A percentile compares a stretch with the other conserved stretches of the same genome.
Evolutionary conservation across 345 rosid genomes (phyloP).

Genomic region (Populus euphratica): DNA sequence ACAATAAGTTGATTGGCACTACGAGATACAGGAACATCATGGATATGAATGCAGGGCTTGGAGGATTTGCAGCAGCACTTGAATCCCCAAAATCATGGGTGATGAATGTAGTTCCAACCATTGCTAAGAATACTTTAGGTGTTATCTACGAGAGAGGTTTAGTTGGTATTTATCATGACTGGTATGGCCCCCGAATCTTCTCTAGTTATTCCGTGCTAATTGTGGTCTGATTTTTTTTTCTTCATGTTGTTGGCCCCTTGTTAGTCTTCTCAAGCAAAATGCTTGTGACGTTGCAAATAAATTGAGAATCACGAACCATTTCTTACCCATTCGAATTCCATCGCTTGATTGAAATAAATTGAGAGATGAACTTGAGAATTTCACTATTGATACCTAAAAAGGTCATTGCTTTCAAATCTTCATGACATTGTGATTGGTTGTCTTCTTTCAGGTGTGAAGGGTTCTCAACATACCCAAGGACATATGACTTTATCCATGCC

Average conservation of each 20-base stretch:
- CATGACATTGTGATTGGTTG: constrained; percentile 10
- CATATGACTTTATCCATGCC: constrained; percentile 89
- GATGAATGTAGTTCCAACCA: constrained; percentile 89
- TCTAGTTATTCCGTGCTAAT: background rate
- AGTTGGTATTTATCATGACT: constrained; percentile 90
- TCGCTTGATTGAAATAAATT: background rate
- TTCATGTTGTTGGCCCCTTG: no score
- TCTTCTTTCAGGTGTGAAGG: constrained; percentile 84
- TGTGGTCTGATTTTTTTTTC: background rate
- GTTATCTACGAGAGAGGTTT: constrained; percentile 89
- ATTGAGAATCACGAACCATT: background rate
- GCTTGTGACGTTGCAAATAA: background rate
- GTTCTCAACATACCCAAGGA: constrained; percentile 96
- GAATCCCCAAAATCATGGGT: constrained; percentile 93
- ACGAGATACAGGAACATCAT: constrained; percentile 78
- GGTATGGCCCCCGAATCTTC: constrained; percentile 44
- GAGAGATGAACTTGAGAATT: background rate
- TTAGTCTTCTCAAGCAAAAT: background rate
- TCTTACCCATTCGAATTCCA: background rate
- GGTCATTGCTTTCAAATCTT: background rate
- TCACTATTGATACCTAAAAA: background rate
- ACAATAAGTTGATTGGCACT: constrained; percentile 71
- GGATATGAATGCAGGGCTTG: constrained; percentile 97
- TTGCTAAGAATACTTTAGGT: constrained; percentile 70
- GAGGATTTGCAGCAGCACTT: constrained; percentile 89